These are phyloP conservation scores for Cymbopogon citratus DNA, from an alignment of 176 grass and related monocot genomes.

Conservation along the genomic window DNA sequence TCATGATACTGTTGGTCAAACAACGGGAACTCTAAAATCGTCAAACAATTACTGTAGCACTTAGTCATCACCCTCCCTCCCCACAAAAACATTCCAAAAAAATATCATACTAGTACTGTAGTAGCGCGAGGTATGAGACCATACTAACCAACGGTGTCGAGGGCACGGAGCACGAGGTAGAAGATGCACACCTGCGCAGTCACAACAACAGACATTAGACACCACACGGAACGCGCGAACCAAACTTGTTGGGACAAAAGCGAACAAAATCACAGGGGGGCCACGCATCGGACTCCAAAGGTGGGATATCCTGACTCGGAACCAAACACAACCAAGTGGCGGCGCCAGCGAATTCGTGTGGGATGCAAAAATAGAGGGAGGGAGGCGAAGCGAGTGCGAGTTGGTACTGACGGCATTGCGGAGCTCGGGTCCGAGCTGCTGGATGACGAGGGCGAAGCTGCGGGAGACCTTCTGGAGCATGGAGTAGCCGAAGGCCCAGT, in stretches of 20 bases:
- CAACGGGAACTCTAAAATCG: background rate
- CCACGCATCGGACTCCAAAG: too few species aligned
- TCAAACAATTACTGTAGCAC: background rate
- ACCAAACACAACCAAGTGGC: too few species aligned
- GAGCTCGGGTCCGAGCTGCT: conserved; percentile 80
- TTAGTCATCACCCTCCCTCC: background rate
- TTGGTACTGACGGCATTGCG: conserved; percentile 69
- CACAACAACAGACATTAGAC: background rate
- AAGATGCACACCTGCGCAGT: conserved; percentile 86
- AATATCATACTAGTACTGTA: too few species aligned
- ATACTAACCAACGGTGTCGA: conserved; percentile 90
- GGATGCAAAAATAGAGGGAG: background rate
- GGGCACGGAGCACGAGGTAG: conserved; percentile 95
- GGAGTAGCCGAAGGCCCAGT: conserved; percentile 96
- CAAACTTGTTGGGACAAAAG: background rate
- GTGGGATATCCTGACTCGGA: too few species aligned
- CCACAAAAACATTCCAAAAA: background rate
- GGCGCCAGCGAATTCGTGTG: too few species aligned
- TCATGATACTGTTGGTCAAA: background rate
- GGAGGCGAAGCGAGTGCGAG: background rate
- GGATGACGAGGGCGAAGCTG: conserved; percentile 96
- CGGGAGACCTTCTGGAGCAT: conserved; percentile 97
- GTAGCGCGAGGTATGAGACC: background rate
- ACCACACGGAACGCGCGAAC: background rate
- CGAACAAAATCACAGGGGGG: background rate